Conservation (phyloP, 805 yeast genomes). For the Starmerella potacharoeniae region DNA sequence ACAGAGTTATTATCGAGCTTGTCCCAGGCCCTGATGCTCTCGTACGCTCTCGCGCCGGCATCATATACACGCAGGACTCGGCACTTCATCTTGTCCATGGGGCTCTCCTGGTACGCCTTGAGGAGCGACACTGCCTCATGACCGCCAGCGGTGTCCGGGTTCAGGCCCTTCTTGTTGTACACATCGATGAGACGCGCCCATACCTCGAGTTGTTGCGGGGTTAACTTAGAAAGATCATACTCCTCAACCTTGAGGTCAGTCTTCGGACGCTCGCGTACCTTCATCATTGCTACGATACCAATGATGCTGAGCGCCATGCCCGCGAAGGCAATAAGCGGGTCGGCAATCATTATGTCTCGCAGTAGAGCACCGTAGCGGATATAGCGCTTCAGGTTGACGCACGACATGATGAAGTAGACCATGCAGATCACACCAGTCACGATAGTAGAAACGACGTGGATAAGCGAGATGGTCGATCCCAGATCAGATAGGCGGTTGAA, state of each 20-base stretch:
- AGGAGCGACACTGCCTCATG: constrained; percentile 27
- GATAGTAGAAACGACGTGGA: constrained; percentile 15
- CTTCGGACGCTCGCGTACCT: constrained; percentile 23
- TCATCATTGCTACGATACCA: constrained; percentile 20
- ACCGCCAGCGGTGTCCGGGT: constrained; percentile 29
- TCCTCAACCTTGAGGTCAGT: constrained; percentile 26
- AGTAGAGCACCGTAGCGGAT: background rate
- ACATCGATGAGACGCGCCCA: constrained; percentile 28
- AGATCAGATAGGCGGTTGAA: constrained; percentile 21
- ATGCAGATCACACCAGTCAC: constrained; percentile 16
- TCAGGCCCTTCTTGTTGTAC: constrained; percentile 21
- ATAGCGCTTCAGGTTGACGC: constrained; percentile 6
- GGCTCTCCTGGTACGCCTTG: constrained; percentile 25
- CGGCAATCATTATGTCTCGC: constrained; percentile 21
- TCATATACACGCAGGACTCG: constrained; percentile 28
- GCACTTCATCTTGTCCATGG: constrained; percentile 25
- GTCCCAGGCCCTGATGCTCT: constrained; percentile 27
- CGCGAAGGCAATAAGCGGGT: constrained; percentile 18
- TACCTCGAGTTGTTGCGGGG: constrained; percentile 24
- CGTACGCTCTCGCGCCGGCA: constrained; percentile 22
- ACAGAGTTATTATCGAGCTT: constrained; percentile 25
- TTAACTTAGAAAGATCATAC: constrained; percentile 24
- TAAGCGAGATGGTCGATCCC: constrained; percentile 15
- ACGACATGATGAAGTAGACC: constrained; percentile 21
- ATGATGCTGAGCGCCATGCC: constrained; percentile 20